Base-by-base conservation (phyloP, 495 filamentous ascomycete species). In the Hypoxylon fragiforme region DNA sequence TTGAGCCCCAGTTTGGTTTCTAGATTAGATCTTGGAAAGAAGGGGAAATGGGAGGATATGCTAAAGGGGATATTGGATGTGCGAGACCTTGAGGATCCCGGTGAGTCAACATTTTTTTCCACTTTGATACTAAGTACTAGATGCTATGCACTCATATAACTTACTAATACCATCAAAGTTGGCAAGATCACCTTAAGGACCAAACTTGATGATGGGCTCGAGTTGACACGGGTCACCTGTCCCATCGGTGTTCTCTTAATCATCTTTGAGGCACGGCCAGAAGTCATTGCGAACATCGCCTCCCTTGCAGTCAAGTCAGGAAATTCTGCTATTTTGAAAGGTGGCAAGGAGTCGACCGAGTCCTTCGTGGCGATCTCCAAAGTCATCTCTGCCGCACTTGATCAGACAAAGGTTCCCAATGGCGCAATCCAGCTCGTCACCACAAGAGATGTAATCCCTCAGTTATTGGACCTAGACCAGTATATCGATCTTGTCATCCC, bases 201-300 rank as follows among this genome's bases (percentile, higher is more conserved):
- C 28, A 81, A 83, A 18, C 79, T 99, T n/a, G 94, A 97, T 70
- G 88, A 96, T 60, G 89, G 84, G 19, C 79, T 99, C 35, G 80
- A 83, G 20, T 80, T 97, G 31, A 87, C 95, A 65, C 84, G 90
- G 63, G 84, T 95, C 16, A 88, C 89, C 20, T 97, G 90, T 64
- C 94, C 94, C 1, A 97, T 99, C 57, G 94, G 94, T 39, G 92
- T 97, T 15, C 81, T 99, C 18, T 78, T 98, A 40, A 95, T 97
- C 60, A 97, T 98, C 53, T 98, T 98, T 64, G 94, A 98, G 72
- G 95, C 95, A 16, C 88, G 94, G 21, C 94, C 94, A 7, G 94
- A 99, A 69, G 95, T 99, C 48, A 99, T 99, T 68, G 94, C 95
- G 35, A 99, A 99, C 65, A 97, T 99, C 54, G 90, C 92, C 45